Conservation (phyloP, 2,329 filamentous ascomycete genomes). For the Huntiella moniliformis region DNA sequence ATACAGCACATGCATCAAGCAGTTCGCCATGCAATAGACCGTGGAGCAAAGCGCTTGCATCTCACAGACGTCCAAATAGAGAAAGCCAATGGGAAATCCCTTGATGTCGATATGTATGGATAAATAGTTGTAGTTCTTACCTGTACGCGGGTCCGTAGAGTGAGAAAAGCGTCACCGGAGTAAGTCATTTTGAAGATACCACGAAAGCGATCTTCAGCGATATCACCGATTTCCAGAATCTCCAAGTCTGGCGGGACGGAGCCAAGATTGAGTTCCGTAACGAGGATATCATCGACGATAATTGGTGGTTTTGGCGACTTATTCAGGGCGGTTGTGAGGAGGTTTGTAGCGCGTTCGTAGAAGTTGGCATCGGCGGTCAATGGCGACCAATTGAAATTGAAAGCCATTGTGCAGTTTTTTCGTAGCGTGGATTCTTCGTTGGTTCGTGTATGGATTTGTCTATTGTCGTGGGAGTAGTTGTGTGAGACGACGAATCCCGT, state of each 20-base stretch:
- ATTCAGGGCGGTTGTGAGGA: conserved; percentile 87
- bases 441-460: not conserved
- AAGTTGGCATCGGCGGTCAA: conserved; percentile 86
- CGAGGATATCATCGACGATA: conserved; percentile 97
- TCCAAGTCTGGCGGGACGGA: conserved; percentile 87
- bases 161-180: conserved; percentile 84
- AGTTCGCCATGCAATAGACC: no score
- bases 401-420: conserved; percentile 56
- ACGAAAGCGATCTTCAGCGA: conserved; percentile 90
- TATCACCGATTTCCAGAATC: conserved; percentile 91
- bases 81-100: no score
- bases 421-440: no score
- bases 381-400: conserved; percentile 99
- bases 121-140: conserved; percentile 24
- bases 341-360: conserved; percentile 77
- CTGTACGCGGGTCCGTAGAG: conserved; percentile 87
- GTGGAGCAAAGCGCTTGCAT: no score
- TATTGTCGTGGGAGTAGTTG: not conserved
- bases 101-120: not conserved
- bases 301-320: conserved; percentile 96
- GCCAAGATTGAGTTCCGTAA: conserved; percentile 92
- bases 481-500: not conserved
- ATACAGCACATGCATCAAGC: no score
- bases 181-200: conserved; percentile 99
- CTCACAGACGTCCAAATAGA: no score